Base-by-base conservation (phyloP, 2,329 filamentous ascomycete genomes). In the Aspergillus proliferans region DNA sequence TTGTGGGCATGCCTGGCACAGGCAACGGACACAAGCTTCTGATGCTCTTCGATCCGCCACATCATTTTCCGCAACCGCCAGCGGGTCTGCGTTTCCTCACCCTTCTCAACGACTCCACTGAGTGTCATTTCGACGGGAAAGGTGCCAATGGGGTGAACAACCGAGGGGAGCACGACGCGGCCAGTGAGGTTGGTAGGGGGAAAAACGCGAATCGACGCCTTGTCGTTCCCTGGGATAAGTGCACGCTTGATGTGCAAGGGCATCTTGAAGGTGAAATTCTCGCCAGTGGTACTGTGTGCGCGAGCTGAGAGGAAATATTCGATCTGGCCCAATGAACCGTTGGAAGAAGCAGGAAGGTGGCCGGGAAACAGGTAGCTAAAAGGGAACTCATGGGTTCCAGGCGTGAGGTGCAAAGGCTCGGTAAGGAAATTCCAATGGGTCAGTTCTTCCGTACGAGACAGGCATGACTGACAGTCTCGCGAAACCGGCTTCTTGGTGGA, bases 141-240 rank as follows among this genome's bases (percentile, higher is more conserved):
- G 60, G 82, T 83, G 60, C 88, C 87, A 52, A 91, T 87, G 4
- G 92, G 90, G 71, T 95, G 86, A 54, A 96, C 84, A 55, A 95
- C 82, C 34, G 88, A 83, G 43, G 86, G 86, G 55, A 95, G 85
- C 61, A 88, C 84, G 54, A 93, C 86, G 62, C 84, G 85, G 50
- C 89, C 87, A 57, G 88, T 91, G 62, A 98, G 85, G 71, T 95
- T 93, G 58, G 93, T 98, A 0, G 93, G 92, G 43, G 92, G 93
- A 72, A 98, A 98, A 63, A 97, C 87, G 63, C 92, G 88, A 54
- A 95, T 84, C 14, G 88, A 94, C 71, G 91, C 85, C 71, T 94
- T 92, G 52, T 94, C 89, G 47, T 81, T 78, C 44, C 89, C 87
- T 2, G 88, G 82, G 47, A 86, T 78, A 22, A 97, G 81, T 30